Evolutionary conservation across 2,329 filamentous ascomycete genomes (phyloP), one percentile per base, ranked within the genome.

Genomic region (Penicillium sp.): DNA sequence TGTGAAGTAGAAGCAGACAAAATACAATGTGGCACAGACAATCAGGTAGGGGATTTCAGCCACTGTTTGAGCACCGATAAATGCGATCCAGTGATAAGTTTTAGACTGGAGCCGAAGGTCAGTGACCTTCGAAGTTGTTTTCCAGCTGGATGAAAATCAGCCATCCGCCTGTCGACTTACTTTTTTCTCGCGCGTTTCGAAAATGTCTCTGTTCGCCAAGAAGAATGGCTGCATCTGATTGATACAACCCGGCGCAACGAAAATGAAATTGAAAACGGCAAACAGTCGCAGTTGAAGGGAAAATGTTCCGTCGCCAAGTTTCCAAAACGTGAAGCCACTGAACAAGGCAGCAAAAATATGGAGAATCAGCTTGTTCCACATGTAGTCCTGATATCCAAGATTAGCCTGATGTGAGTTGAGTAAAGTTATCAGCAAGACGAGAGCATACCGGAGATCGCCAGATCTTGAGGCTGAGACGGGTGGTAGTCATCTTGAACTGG

Each of bases 301-400:
- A 9, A 64, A 68, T 0, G 79, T 70, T 0, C 70, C 73, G 44
- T 76, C 62, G 1, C 78, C 78, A 26, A 83, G 73, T 63, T 74
- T 76, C 79, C 79, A 83, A 59, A 83, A 83, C 0, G 76, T 75
- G 54, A 83, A 83, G 1, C 79, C 81, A 58, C 80, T 82, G 67
- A 83, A 81, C 0, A 83, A 71, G 0, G 75, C 78, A 0, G 73
- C 74, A 11, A 70, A 67, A 24, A 83, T 67, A 57, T 83, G 80
- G 1, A 83, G 67, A 0, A 71, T 66, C 1, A 75, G 61, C 43
- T 75, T 75, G 59, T 75, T 74, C 65, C 72, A 72, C 50, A 73
- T 63, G 47, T 75, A 75, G 25, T 70, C 68, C 58, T 67, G 18
- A 18, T 18, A 18, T 18, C 18, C 18, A 18, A 18, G 18, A 18